A percentile compares a stretch with the other conserved stretches of the same genome.
Conservation (phyloP, 148 eudicot genomes). For the Fagopyrum tataricum region DNA sequence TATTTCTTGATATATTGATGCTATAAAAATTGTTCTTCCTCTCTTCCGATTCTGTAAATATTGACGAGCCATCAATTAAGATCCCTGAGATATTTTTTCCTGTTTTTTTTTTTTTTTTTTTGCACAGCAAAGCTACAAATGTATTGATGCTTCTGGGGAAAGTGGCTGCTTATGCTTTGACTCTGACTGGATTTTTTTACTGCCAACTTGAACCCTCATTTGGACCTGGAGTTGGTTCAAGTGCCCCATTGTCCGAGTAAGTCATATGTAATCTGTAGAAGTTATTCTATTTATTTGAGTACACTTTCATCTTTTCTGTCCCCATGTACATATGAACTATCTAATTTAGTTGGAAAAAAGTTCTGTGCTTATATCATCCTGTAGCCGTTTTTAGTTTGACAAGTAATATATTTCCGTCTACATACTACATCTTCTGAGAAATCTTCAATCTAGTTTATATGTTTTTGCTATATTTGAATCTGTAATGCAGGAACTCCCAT, state of each 20-base stretch:
- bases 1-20: conserved; percentile 5
- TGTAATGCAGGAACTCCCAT: conserved; percentile 38
- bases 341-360: neutral
- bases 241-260: conserved; percentile 36
- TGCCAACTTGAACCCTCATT: conserved; percentile 46
- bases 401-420: neutral
- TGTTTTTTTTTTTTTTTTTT: conserved; percentile 3
- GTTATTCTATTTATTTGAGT: neutral
- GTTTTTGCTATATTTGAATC: neutral
- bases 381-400: neutral
- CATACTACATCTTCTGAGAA: neutral
- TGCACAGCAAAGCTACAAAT: conserved; percentile 35
- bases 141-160: conserved; percentile 65
- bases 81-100: neutral
- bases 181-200: conserved; percentile 71
- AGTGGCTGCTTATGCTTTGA: conserved; percentile 85
- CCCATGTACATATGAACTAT: neutral
- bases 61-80: neutral
- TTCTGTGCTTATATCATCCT: neutral
- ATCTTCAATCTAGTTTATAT: neutral
- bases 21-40: neutral
- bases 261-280: conserved; percentile 15
- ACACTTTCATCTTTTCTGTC: neutral
- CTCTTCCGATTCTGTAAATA: neutral
- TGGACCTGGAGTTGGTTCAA: conserved; percentile 24